Evolutionary conservation across 441 rosid species (phyloP).

Genomic region (Flueggea neowawraea): DNA sequence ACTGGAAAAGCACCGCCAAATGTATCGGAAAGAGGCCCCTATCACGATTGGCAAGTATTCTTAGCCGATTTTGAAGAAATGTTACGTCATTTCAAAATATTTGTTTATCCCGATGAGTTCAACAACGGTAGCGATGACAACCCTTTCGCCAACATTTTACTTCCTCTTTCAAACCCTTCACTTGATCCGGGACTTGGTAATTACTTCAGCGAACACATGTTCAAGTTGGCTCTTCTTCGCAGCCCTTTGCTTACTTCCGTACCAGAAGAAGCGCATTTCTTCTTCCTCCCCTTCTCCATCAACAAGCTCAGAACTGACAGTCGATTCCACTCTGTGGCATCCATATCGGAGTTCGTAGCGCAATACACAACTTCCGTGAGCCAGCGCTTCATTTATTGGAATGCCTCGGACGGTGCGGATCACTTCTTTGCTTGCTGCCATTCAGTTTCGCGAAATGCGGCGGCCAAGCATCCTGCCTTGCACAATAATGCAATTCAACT

Average conservation of each 20-base stretch:
- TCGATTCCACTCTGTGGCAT: slow-evolving; percentile 27
- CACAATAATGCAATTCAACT: slow-evolving; percentile 37
- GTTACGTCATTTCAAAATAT: slow-evolving; percentile 34
- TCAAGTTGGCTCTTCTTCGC: slow-evolving; percentile 35
- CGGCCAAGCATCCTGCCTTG: slow-evolving; percentile 26
- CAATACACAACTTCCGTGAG: slow-evolving; percentile 15
- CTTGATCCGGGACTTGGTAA: slow-evolving; percentile 16
- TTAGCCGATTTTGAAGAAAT: slow-evolving; percentile 33
- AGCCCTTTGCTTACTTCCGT: slow-evolving; percentile 21
- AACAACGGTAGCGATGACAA: slow-evolving; percentile 2
- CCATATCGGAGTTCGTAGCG: slow-evolving; percentile 30
- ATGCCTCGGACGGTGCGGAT: slow-evolving; percentile 37
- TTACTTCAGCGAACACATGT: slow-evolving; percentile 44
- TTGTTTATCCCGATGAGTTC: slow-evolving; percentile 30
- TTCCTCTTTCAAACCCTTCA: slow-evolving; percentile 33
- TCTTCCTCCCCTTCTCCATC: slow-evolving; percentile 42
- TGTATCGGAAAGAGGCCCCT: slow-evolving; percentile 20
- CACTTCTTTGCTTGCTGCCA: slow-evolving; percentile 44
- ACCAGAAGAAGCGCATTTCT: slow-evolving; percentile 36
- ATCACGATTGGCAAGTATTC: slow-evolving; percentile 35
- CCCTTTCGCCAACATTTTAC: slow-evolving; percentile 27
- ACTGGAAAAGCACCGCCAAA: background rate
- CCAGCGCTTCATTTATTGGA: slow-evolving; percentile 31
- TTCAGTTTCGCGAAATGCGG: slow-evolving; percentile 36
- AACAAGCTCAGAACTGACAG: slow-evolving; percentile 38